These are phyloP conservation scores for Aspergillus neotritici DNA, from an alignment of 2,329 filamentous ascomycete species.

Conservation along the genomic window DNA sequence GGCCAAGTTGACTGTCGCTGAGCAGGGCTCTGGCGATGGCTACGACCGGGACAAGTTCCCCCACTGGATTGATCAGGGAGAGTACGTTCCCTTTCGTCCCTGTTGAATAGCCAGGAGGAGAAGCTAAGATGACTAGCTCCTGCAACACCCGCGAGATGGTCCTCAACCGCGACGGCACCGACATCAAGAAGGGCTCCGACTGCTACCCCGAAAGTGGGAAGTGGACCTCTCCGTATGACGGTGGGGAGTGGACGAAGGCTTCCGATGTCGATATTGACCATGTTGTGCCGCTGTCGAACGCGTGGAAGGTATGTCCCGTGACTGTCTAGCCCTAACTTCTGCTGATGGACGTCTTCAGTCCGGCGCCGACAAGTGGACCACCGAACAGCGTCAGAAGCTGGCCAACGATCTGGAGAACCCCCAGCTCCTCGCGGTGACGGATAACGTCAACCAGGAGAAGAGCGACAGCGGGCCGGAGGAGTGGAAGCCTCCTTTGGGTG, in stretches of 20 bases:
- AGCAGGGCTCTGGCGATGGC: constrained; percentile 48
- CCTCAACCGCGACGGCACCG: constrained; percentile 65
- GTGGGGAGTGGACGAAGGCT: constrained; percentile 61
- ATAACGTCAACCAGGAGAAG: constrained; percentile 68
- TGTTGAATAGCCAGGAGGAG: not conserved
- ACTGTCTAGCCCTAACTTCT: not conserved
- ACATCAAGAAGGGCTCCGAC: constrained; percentile 53
- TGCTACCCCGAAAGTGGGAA: constrained; percentile 61
- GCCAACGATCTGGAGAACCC: constrained; percentile 73
- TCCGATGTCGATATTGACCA: constrained; percentile 77
- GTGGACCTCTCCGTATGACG: constrained; percentile 71
- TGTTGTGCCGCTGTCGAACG: constrained; percentile 73
- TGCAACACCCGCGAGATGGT: constrained; percentile 72
- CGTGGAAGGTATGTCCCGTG: constrained; percentile 57
- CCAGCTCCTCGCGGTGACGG: constrained; percentile 73
- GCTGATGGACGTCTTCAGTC: constrained; percentile 24
- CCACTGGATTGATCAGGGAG: constrained; percentile 56
- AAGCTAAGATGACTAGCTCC: constrained; percentile 35
- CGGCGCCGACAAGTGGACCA: constrained; percentile 68
- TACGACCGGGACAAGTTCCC: constrained; percentile 66
- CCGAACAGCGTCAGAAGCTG: constrained; percentile 59
- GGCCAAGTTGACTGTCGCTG: constrained; percentile 52
- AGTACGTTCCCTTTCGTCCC: constrained; percentile 29
- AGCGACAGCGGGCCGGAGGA: constrained; percentile 66
- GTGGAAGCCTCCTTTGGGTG: constrained; percentile 67